These are phyloP conservation scores for Phytophthora constricta DNA, from an alignment of 352 stramenopile species.

Conservation along the genomic window DNA sequence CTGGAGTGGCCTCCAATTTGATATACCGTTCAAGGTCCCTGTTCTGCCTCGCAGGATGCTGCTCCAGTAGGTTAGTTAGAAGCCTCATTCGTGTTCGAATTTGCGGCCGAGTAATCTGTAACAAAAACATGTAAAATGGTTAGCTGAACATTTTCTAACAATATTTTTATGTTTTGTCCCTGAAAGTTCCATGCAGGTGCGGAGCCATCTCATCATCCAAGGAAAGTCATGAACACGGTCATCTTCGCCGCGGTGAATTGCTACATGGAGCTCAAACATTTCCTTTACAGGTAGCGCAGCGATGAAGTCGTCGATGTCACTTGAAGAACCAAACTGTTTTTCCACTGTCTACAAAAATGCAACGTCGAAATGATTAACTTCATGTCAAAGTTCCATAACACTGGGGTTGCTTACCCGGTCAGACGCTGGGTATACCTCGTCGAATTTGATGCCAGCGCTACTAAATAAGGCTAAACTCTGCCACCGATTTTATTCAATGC, in stretches of 20 bases:
- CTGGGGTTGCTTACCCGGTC: too few relatives aligned
- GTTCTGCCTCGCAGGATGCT: not conserved
- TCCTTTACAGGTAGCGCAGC: constrained; percentile 8
- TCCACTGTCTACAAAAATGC: not conserved
- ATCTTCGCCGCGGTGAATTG: not conserved
- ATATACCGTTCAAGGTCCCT: not conserved
- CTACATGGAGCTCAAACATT: constrained; percentile 3
- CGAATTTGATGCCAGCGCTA: too few relatives aligned
- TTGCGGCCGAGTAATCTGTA: not conserved
- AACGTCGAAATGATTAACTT: too few relatives aligned
- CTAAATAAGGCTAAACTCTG: too few relatives aligned
- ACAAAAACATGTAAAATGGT: not conserved
- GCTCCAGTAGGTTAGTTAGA: not conserved
- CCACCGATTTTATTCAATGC: too few relatives aligned
- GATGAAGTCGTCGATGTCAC: constrained; percentile 1
- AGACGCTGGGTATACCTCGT: too few relatives aligned
- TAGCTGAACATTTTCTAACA: not conserved
- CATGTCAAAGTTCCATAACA: too few relatives aligned
- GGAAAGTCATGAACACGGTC: not conserved
- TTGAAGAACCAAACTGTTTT: not conserved
- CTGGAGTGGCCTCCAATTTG: not conserved
- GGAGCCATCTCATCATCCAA: constrained; percentile 6
- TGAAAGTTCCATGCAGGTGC: constrained; percentile 5
- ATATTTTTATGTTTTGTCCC: not conserved
- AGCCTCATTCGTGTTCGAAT: not conserved